Evolutionary conservation across 805 yeast genomes (phyloP), one percentile per base, ranked within the genome.

Genomic region (Starmerella sp.): DNA sequence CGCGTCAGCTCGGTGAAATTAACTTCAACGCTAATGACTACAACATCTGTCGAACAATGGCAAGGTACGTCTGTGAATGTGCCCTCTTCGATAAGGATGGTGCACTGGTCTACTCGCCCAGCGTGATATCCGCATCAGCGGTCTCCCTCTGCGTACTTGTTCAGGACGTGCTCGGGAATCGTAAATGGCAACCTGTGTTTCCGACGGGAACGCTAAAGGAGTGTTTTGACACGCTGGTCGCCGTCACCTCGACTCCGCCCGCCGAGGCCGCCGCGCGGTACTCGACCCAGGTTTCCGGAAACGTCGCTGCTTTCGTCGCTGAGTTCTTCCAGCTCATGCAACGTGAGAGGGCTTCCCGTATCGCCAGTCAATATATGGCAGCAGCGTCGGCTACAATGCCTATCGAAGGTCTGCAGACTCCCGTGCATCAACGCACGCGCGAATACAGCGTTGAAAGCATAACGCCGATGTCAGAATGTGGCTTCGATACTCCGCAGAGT

Each of bases 41-140:
- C 29, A 31, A 39, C 10, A 30, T 38, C 8, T 28, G 58, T 15
- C 52, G 52, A 5, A 29, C 71, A 9, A 62, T 66, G 57, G 63
- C 63, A 5, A 38, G 45, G 9, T 72, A 69, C 57, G 61, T 71
- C 22, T 65, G 72, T 59, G 74, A 70, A 60, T 56, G 68, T 44
- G 57, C 73, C 10, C 57, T 70, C 38, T 73, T 65, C 56, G 61
- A 65, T 54, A 63, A 66, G 37, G 58, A 65, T 2, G 58, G 66
- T 42, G 59, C 71, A n/a, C 30, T 46, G 10, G 62, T 54, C 4
- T 65, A 58, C 51, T 35, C 61, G 6, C 61, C 74, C 2, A 61
- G 70, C 6, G 62, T 60, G 14, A 54, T 73, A 14, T 73, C 74
- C 10, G 57, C 67, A 6, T 62, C 69, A 2, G 72, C 75, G 11